Percentiles rank a stretch among this genome's conserved stretches.
Conservation (phyloP, 257 asterid genomes). For the Oldenlandia corymbosa region DNA sequence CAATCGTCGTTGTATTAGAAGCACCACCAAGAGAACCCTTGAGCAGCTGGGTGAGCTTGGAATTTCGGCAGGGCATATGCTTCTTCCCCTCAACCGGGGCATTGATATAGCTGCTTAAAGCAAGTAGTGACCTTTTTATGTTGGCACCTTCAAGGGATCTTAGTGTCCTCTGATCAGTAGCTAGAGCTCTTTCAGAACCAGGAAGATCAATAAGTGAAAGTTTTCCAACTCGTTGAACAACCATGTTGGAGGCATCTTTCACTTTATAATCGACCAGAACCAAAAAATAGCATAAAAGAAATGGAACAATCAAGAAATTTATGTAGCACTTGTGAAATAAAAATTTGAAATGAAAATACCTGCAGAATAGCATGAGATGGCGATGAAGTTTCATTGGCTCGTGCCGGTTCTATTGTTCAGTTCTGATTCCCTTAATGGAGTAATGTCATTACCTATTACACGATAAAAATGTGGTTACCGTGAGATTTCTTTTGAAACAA, state of each 20-base stretch:
- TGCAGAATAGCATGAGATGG: conserved; percentile 69
- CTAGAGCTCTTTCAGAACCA: conserved; percentile 71
- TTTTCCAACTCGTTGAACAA: conserved; percentile 35
- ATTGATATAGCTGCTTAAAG: conserved; percentile 65
- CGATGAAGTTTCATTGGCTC: conserved; percentile 60
- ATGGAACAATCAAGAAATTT: background rate
- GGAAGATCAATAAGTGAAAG: conserved; percentile 69
- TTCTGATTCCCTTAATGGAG: conserved; percentile 59
- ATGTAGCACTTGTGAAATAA: background rate
- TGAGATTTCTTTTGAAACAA: too few species aligned
- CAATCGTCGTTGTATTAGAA: conserved; percentile 62
- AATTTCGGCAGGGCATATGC: conserved; percentile 61
- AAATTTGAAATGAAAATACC: conserved; percentile 23
- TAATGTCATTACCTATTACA: conserved; percentile 65
- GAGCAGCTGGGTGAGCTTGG: conserved; percentile 62
- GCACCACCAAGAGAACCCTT: conserved; percentile 63
- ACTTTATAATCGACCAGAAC: conserved; percentile 40
- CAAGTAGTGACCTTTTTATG: conserved; percentile 57
- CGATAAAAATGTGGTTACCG: too few species aligned
- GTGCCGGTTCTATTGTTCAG: conserved; percentile 64
- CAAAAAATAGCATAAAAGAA: conserved; percentile 19
- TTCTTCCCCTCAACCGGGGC: conserved; percentile 66
- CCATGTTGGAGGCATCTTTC: conserved; percentile 35
- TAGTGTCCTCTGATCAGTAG: conserved; percentile 60
- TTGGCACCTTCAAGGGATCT: conserved; percentile 71